Evolutionary conservation across 805 yeast genomes (phyloP).

Genomic region (Saturnispora serradocipensis): DNA sequence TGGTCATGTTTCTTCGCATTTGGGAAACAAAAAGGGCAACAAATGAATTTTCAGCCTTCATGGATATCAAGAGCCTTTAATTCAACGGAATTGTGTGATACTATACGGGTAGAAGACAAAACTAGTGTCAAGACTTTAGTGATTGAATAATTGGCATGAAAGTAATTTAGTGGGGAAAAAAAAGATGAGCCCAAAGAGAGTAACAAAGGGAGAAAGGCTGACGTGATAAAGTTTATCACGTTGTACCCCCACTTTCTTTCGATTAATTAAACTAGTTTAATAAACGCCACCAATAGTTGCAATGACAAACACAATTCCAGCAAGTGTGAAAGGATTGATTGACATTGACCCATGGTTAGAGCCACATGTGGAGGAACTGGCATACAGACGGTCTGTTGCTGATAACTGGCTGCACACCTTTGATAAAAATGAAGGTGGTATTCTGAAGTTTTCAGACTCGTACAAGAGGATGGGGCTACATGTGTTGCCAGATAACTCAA

Average conservation of each 20-base stretch:
- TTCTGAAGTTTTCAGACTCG: constrained; percentile 64
- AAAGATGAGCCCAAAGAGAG: not conserved
- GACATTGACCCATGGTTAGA: constrained; percentile 79
- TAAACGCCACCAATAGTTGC: not conserved
- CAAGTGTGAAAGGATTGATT: constrained; percentile 47
- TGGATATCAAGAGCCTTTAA: too few relatives aligned
- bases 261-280: not conserved
- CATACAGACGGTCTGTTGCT: constrained; percentile 57
- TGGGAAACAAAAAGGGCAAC: not conserved
- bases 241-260: not conserved
- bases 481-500: constrained; percentile 44
- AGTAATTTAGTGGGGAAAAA: not conserved
- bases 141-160: not conserved
- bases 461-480: constrained; percentile 74
- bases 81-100: too few relatives aligned
- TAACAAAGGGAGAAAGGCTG: not conserved
- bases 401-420: constrained; percentile 53
- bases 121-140: not conserved
- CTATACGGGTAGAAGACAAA: too few relatives aligned
- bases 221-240: not conserved
- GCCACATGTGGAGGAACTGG: constrained; percentile 63
- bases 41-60: too few relatives aligned
- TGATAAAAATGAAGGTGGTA: constrained; percentile 51
- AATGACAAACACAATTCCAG: constrained; percentile 13
- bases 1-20: not conserved